phyloP scores from a whole-genome alignment of 2,329 filamentous ascomycete species.

The Fusarium falciforme region DNA sequence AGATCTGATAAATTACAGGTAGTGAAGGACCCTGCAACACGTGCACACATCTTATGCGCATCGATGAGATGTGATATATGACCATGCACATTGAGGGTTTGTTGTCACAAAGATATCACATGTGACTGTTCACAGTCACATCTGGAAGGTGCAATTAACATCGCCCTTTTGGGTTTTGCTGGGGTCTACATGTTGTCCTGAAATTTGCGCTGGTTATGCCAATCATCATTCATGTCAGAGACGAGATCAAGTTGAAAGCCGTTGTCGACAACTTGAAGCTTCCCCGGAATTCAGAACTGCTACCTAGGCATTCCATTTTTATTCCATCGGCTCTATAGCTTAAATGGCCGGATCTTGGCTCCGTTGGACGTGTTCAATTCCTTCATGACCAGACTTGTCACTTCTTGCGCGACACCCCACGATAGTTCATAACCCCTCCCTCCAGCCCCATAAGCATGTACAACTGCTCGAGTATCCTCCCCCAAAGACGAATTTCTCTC shows the following conservation, averaged over 20 bases:
- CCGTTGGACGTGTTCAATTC: background rate
- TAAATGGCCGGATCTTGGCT: background rate
- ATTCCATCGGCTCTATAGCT: background rate
- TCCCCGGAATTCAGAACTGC: background rate
- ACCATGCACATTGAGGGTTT: background rate
- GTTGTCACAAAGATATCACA: background rate
- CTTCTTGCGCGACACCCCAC: background rate
- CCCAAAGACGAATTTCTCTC: background rate
- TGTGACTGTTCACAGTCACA: background rate
- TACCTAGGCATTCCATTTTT: background rate
- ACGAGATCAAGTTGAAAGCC: background rate
- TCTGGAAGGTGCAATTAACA: background rate
- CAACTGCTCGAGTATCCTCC: background rate
- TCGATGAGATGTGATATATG: background rate
- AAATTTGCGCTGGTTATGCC: background rate
- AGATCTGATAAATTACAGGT: background rate
- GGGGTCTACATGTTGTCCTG: background rate
- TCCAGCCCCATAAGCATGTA: background rate
- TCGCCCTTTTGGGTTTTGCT: background rate
- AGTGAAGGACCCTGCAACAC: background rate
- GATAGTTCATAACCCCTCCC: background rate
- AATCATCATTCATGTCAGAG: background rate
- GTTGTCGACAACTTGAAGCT: accelerated
- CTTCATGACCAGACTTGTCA: background rate
- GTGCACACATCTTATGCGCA: background rate